Percentiles rank a stretch among this genome's conserved stretches.
phyloP scores from a whole-genome alignment of 495 filamentous ascomycete species.

The Aspergillus sclerotiicarbonarius region DNA sequence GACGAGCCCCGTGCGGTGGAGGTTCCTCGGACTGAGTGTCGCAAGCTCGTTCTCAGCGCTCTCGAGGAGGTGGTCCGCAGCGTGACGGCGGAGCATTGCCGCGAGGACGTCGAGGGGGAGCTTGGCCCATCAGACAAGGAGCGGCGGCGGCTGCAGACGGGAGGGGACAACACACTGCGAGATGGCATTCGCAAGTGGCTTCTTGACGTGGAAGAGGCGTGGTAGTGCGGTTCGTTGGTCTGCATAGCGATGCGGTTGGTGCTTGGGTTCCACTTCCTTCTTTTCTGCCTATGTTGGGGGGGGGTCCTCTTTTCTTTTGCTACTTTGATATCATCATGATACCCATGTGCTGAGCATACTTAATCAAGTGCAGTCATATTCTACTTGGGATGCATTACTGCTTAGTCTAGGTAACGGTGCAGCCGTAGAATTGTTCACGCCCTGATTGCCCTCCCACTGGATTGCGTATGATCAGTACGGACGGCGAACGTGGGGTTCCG shows the following conservation, averaged over 20 bases:
- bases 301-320: slow-evolving; percentile 3
- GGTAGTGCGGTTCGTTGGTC: slow-evolving; percentile 21
- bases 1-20: slow-evolving; percentile 42
- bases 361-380: too few species aligned
- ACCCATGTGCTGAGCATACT: slow-evolving; percentile 24
- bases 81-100: slow-evolving; percentile 55
- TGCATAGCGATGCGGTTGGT: neutral
- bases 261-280: slow-evolving; percentile 2
- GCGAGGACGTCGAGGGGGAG: slow-evolving; percentile 40
- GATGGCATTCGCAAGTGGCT: slow-evolving; percentile 67
- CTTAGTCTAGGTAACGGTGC: too few species aligned
- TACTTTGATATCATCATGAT: slow-evolving; percentile 19
- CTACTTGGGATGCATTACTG: too few species aligned
- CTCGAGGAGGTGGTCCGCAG: slow-evolving; percentile 63
- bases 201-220: slow-evolving; percentile 53
- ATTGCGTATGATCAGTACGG: too few species aligned
- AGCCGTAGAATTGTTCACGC: too few species aligned
- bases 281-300: neutral
- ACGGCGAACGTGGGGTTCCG: too few species aligned
- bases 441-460: too few species aligned
- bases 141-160: slow-evolving; percentile 33
- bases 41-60: slow-evolving; percentile 59
- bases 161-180: slow-evolving; percentile 56
- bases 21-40: slow-evolving; percentile 58
- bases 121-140: slow-evolving; percentile 37